A percentile compares a stretch with the other conserved stretches of the same genome.
These are phyloP conservation scores for Flaveria sonorensis DNA, from an alignment of 129 eudicot species.

Conservation along the genomic window DNA sequence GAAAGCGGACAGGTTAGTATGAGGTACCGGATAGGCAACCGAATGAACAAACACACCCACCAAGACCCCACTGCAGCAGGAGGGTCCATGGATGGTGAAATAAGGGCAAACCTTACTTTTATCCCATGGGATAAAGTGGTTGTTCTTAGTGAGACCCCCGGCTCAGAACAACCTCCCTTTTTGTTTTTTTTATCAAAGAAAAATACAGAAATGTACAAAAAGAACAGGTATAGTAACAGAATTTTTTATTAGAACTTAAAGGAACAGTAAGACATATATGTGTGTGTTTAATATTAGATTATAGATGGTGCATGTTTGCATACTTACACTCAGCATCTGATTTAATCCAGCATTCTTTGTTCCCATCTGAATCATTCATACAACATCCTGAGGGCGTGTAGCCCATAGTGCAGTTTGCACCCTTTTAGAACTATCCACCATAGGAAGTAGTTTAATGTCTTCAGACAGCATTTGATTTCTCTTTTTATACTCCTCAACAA, in stretches of 20 bases:
- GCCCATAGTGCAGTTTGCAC: constrained; percentile 44
- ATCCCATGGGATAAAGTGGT: too few relatives aligned
- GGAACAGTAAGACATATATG: background rate
- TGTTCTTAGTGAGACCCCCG: too few relatives aligned
- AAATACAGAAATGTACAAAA: too few relatives aligned
- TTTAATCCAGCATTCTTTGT: constrained; percentile 77
- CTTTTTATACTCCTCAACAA: constrained; percentile 19
- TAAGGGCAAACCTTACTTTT: too few relatives aligned
- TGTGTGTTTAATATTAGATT: background rate
- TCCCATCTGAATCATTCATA: constrained; percentile 49
- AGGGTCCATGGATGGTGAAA: too few relatives aligned
- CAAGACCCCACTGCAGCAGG: too few relatives aligned
- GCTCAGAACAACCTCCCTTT: too few relatives aligned
- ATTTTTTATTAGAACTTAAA: too few relatives aligned
- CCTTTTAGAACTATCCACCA: constrained; percentile 32
- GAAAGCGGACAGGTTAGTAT: background rate
- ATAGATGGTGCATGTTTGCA: constrained; percentile 1
- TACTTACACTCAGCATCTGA: constrained; percentile 89
- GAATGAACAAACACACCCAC: too few relatives aligned
- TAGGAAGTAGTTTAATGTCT: constrained; percentile 47
- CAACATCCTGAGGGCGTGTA: constrained; percentile 22
- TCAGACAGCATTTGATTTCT: constrained; percentile 39
- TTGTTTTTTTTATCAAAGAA: too few relatives aligned
- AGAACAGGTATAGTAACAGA: too few relatives aligned
- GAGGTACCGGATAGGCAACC: background rate